phyloP scores from a whole-genome alignment of 2,329 filamentous ascomycete species.

The Neocatenulostroma microsporum region DNA sequence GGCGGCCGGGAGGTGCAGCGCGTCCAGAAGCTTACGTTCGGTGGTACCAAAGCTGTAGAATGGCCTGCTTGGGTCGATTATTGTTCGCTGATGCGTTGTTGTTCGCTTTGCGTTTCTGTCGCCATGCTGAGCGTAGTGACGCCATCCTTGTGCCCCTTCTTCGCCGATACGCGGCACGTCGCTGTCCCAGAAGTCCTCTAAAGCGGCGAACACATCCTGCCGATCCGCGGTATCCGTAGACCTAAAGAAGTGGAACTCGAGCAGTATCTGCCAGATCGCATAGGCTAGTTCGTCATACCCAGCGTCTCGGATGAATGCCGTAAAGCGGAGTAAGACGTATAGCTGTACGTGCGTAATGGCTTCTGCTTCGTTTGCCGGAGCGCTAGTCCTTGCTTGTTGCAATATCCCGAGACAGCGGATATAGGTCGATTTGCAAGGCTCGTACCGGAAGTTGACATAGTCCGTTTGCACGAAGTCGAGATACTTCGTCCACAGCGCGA shows the following conservation, averaged over 20 bases:
- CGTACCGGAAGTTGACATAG: constrained; percentile 59
- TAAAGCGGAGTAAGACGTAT: constrained; percentile 68
- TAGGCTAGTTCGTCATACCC: constrained; percentile 72
- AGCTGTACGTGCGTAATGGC: constrained; percentile 38
- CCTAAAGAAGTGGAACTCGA: constrained; percentile 63
- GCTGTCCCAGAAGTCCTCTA: constrained; percentile 79
- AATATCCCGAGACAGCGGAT: constrained; percentile 45
- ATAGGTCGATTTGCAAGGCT: constrained; percentile 55
- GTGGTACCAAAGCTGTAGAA: constrained; percentile 37
- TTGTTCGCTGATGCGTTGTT: no score
- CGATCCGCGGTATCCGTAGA: constrained; percentile 30
- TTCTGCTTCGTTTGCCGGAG: background rate
- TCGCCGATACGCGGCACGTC: constrained; percentile 77
- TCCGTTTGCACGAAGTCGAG: constrained; percentile 64
- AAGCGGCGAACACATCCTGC: constrained; percentile 28
- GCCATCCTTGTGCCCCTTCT: constrained; percentile 62
- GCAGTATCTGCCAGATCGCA: constrained; percentile 71
- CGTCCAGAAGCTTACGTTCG: constrained; percentile 43
- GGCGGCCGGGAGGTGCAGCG: constrained; percentile 43
- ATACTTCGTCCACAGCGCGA: constrained; percentile 64
- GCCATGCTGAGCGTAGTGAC: constrained; percentile 29
- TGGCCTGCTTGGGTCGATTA: background rate
- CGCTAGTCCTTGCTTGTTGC: background rate
- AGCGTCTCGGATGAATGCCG: constrained; percentile 63
- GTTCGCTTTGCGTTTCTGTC: constrained; percentile 4